phyloP scores from a whole-genome alignment of 1,284 basidiomycete species.

The Boletus mariae region DNA sequence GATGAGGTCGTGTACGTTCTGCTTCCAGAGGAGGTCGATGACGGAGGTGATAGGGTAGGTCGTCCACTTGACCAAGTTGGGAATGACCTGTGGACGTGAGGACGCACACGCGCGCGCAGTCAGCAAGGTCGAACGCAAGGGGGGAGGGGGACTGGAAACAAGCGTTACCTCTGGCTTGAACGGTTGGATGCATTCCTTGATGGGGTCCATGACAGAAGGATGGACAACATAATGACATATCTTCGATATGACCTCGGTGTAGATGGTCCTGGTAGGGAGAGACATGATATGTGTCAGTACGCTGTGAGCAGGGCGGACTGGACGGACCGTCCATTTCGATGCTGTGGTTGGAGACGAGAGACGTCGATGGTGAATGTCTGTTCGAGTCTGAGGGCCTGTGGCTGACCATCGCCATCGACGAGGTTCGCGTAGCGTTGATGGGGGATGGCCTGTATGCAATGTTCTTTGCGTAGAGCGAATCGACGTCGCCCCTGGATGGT shows the following conservation, averaged over 20 bases:
- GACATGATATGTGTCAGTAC: too few species aligned
- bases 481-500: not conserved
- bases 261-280: not conserved
- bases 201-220: not conserved
- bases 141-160: too few species aligned
- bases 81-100: too few species aligned
- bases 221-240: not conserved
- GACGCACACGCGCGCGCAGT: too few species aligned
- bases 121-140: too few species aligned
- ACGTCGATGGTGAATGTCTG: not conserved
- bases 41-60: too few species aligned
- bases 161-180: not conserved
- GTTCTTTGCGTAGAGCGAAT: not conserved
- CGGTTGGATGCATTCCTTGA: not conserved
- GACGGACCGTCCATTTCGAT: not conserved
- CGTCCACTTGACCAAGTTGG: too few species aligned
- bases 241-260: not conserved
- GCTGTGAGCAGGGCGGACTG: too few species aligned
- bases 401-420: not conserved
- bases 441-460: not conserved
- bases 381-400: constrained; percentile 1
- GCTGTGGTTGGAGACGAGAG: not conserved
- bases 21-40: too few species aligned
- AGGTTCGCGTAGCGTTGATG: not conserved
- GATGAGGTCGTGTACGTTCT: too few species aligned